phyloP scores from a whole-genome alignment of 2,329 filamentous ascomycete genomes.

The Pyrenochaeta sp. region DNA sequence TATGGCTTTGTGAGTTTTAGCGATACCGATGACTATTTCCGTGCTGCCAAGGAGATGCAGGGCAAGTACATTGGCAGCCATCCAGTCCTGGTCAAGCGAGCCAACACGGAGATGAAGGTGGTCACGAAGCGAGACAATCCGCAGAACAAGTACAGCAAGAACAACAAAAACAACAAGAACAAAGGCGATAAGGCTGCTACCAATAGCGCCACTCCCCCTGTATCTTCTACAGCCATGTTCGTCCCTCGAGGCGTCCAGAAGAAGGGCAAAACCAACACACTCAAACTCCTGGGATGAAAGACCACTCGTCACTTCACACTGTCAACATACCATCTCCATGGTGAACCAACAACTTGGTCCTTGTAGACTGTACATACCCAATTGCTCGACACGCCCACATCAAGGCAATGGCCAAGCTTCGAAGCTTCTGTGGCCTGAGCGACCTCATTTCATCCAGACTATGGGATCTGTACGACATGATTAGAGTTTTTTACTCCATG shows the following conservation, averaged over 20 bases:
- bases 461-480: too few species aligned
- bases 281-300: conserved; percentile 37
- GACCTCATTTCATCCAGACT: too few species aligned
- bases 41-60: conserved; percentile 96
- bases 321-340: too few species aligned
- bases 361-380: too few species aligned
- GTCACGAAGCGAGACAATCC: conserved; percentile 62
- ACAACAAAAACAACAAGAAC: conserved; percentile 60
- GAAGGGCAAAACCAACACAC: conserved; percentile 39
- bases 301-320: too few species aligned
- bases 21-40: conserved; percentile 95
- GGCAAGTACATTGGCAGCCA: conserved; percentile 99
- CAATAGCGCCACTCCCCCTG: conserved; percentile 16
- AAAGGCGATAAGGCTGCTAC: conserved; percentile 19
- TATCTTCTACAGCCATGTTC: conserved; percentile 29
- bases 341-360: too few species aligned
- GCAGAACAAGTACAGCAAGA: conserved; percentile 45
- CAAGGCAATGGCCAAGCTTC: too few species aligned
- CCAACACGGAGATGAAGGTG: conserved; percentile 89
- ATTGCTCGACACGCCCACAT: too few species aligned
- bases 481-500: too few species aligned
- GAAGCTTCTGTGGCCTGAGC: too few species aligned
- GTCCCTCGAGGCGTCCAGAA: conserved; percentile 40
- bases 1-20: conserved; percentile 97
- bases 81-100: conserved; percentile 85